Evolutionary conservation across 345 rosid species (phyloP), one percentile per base, ranked within the genome.

Genomic region (Linum usitatissimum): DNA sequence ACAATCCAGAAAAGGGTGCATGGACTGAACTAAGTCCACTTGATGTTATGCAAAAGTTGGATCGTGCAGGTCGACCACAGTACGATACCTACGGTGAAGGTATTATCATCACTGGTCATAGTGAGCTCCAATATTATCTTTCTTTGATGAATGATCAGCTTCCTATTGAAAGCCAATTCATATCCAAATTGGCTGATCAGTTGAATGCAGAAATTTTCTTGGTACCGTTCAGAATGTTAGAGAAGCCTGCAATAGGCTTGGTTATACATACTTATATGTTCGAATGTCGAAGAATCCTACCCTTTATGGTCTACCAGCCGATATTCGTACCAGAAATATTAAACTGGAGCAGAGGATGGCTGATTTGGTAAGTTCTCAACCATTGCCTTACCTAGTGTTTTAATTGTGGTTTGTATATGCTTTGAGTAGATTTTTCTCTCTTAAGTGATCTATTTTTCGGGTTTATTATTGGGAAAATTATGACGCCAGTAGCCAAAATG

Each of bases 11-110:
- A 69, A 93, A 93, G 76, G 99, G 99, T 63, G 90, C 97, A 34
- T 93, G 97, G 97, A 87, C 90, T 20, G 97, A 93, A 68, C 79
- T 93, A 61, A 87, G 96, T 70, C 97, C 97, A 61, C 71, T 90
- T 65, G 97, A 93, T 81, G 90, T 93, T 59, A 90, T 93, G 99
- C 99, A 93, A 86, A 93, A 90, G 96, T 82, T 93, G 76, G 99
- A 97, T 68, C 97, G 99, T 79, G 99, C 97, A 17, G 97, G 99
- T 69, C 79, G 97, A 73, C 99, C 99, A 66, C 97, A 90, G 73
- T 93, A 78, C 76, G 99, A 93, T 82, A 73, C 88, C 18, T 75
- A 77, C 48, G 97, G 99, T 56, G 97, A 90, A 81, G 99, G 99
- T 56, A 93, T 93, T 68, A 87, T 93, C 69, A 90, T 93, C 70